Evolutionary conservation across 129 eudicot species (phyloP), one percentile per base, ranked within the genome.

Genomic region (Ambrosia trifida): DNA sequence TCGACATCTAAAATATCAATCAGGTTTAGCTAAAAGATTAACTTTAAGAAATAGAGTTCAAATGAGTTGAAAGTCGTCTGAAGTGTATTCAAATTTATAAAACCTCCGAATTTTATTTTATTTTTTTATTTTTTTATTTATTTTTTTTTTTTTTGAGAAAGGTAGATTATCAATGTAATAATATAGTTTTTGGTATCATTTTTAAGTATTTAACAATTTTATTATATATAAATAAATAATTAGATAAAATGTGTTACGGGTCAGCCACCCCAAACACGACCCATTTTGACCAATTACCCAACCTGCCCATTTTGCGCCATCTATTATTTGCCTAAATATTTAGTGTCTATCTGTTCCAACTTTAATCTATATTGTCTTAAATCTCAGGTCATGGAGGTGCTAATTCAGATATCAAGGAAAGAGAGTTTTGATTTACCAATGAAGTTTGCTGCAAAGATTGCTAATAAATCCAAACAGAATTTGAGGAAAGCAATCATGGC

Each of bases 401-500:
- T 90, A 60, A 73, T 87, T 79, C 91, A 90, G 76, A 87, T 90
- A 72, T 88, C 96, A 36, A 76, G 83, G 69, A 90, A 85, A 72
- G 96, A 90, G 65, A 81, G 77, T 69, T 90, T 90, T 50, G 94
- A 87, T 45, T 76, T 90, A 77, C 38, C 94, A 4, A 83, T 83
- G 90, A 85, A 83, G 64, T 90, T 90, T 77, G 96, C 96, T 4
- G 84, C 96, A 78, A 87, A 83, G 75, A 85, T 90, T 57, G 92
- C 96, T 28, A 79, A 75, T 70, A 90, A 87, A 72, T 83, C 96
- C 60, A 87, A 87, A 61, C 94, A 84, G 66, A 84, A 85, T 50
- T 63, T 87, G 64, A 84, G 94, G 80, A 83, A 80, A 74, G 94
- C 96, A 73, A 87, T 90, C 36, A 87, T 90, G 96, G 94, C 96